Percentiles rank a stretch among this genome's conserved stretches.
phyloP scores from a whole-genome alignment of 208 protist genomes.

The Novymonas esmeraldas region DNA sequence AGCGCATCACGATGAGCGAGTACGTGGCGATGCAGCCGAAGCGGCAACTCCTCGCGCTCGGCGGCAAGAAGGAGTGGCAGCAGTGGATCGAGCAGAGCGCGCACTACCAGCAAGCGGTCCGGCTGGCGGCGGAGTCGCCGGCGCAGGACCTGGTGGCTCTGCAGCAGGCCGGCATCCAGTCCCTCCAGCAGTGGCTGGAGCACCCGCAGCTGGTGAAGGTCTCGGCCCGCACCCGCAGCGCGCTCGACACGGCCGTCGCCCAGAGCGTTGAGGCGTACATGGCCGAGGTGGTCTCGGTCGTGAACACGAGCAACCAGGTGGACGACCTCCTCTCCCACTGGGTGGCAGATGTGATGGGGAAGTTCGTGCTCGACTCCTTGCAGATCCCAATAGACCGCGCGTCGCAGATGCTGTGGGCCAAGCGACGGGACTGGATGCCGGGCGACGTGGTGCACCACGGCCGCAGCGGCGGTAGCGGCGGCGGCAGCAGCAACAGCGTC shows the following conservation, averaged over 20 bases:
- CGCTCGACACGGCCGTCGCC: conserved; percentile 79
- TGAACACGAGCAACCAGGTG: conserved; percentile 58
- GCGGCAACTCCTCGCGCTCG: conserved; percentile 69
- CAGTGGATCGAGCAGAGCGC: conserved; percentile 75
- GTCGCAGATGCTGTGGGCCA: conserved; percentile 40
- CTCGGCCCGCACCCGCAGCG: conserved; percentile 68
- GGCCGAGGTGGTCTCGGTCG: conserved; percentile 58
- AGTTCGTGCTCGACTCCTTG: conserved; percentile 78
- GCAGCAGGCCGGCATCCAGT: conserved; percentile 72
- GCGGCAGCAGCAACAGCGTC: conserved; percentile 4
- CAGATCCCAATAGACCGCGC: conserved; percentile 61
- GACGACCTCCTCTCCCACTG: conserved; percentile 51
- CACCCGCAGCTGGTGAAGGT: conserved; percentile 75
- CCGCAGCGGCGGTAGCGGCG: conserved; percentile 8
- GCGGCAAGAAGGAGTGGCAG: conserved; percentile 64
- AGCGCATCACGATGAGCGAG: conserved; percentile 71
- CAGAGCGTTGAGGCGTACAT: conserved; percentile 76
- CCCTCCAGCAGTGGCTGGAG: conserved; percentile 83
- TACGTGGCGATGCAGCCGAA: conserved; percentile 80
- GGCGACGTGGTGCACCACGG: conserved; percentile 17
- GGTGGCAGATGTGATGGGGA: conserved; percentile 70
- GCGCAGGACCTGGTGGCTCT: conserved; percentile 66
- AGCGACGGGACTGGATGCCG: conserved; percentile 35
- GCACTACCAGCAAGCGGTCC: conserved; percentile 76
- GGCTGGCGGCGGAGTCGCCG: conserved; percentile 57